Conservation (phyloP, 345 rosid species). For the Punica granatum region DNA sequence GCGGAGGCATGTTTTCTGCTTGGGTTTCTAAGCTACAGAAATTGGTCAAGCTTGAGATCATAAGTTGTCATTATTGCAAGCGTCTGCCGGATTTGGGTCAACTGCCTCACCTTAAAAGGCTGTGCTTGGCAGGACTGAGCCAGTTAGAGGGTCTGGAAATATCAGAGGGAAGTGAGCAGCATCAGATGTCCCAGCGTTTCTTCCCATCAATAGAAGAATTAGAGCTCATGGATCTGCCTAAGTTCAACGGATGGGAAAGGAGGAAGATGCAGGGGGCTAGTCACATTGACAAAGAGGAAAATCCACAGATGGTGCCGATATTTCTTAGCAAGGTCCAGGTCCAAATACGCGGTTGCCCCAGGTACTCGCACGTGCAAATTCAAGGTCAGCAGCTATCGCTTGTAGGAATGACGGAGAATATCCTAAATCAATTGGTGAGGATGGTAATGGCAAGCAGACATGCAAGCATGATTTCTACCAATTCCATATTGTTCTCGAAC, state of each 20-base stretch:
- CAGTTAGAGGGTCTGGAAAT: not conserved
- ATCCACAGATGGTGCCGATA: not conserved
- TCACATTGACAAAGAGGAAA: not conserved
- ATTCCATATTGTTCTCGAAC: not conserved
- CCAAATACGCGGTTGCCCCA: no score
- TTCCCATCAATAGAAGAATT: not conserved
- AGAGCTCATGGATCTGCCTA: not conserved
- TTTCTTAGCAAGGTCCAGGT: not conserved
- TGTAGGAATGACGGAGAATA: no score
- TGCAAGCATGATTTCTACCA: not conserved
- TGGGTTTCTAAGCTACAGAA: slow-evolving; percentile 2
- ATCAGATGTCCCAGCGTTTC: not conserved
- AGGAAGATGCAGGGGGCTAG: not conserved
- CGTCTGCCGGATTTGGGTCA: not conserved
- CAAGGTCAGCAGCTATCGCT: no score
- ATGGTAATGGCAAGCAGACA: not conserved
- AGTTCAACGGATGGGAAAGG: not conserved
- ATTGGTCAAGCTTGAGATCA: not conserved
- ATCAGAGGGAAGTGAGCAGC: not conserved
- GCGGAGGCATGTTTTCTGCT: not conserved
- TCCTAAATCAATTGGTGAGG: no score
- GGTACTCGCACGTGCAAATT: no score
- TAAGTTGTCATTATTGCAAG: not conserved
- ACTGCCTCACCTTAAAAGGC: not conserved
- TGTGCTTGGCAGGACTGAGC: not conserved